Evolutionary conservation across 2,329 filamentous ascomycete genomes (phyloP), one percentile per base, ranked within the genome.

Genomic region (Clonostachys solani): DNA sequence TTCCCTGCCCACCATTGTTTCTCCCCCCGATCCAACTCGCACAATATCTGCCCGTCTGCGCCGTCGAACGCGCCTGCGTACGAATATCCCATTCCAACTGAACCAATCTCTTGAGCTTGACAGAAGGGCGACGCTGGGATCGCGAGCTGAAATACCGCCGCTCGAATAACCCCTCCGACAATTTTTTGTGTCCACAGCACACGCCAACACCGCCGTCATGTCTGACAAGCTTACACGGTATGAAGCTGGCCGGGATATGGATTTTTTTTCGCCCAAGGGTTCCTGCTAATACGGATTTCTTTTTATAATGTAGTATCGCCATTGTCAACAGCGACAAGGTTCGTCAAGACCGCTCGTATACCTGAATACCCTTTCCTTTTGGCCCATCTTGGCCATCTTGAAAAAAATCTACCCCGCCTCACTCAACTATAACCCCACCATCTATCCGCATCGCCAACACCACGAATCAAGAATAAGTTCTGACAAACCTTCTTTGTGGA

Each of bases 241-340:
- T 60, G 84, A 15, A 12, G 19, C 34, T 42, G n/a, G 35, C 17
- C 17, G 40, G 38, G n/a, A 10, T 42, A 12, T 29, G 16, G 18
- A 5, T 35, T n/a, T 17, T 17, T 29, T 12, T 23, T 12, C n/a
- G n/a, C 23, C 43, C 12, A n/a, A 6, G n/a, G n/a, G 12, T 23
- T 23, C 34, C 45, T 53, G 44, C 65, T 68, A 46, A 66, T 56
- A 12, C n/a, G 19, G 43, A 10, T 38, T 16, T 52, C 12, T 29
- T 47, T 47, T 4, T 29, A 29, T 29, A 45, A 41, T 58, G 43
- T 64, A 95, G 94, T 87, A 92, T 99, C 75, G 94, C 94, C 63
- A 99, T 99, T 76, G 89, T 99, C 78, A 97, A 92, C 73, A 87
- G 82, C 68, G 94, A 99, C 86, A 97, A 99, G 86, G 90, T 94